Evolutionary conservation across 768 basidiomycete genomes (phyloP), one percentile per base, ranked within the genome.

Genomic region (Tylopilus subfusipes): DNA sequence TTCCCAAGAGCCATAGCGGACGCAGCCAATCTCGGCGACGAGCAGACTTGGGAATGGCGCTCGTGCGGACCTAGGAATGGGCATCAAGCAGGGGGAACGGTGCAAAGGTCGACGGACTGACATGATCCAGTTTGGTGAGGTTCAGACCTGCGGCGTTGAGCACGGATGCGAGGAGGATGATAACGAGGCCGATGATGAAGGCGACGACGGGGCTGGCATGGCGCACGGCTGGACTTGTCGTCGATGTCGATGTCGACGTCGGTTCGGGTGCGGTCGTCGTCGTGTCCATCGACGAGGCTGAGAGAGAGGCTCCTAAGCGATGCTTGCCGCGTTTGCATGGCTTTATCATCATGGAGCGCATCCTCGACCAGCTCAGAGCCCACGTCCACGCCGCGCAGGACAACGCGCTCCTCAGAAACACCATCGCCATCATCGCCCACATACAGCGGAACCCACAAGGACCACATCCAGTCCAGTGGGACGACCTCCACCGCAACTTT

Each of bases 91-190:
- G 12, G 19, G 10, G 34, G 24, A 13, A 11, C 44, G 29, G 21
- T 44, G 55, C 4, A n/a, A n/a, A n/a, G 34, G 25, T 24, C 27
- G 22, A 56, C 53, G 21, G 27, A 75, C 85, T 60, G 52, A 88
- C 85, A 81, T 95, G 93, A 73, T 97, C 95, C 39, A 96, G 74
- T 72, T 98, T 98, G 34, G 93, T 94, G 55, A 98, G 76, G 67
- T 97, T 98, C 39, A 98, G 78, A n/a, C 95, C 95, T 0, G 88
- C 90, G 31, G 92, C 91, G 63, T 92, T 93, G 60, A 93, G 78
- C n/a, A 92, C 79, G 18, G 88, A 91, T 1, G 93, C 88, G 8
- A 89, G 75, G 3, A 92, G 74, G 45, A 97, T 84, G 61, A 98
- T 96, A 42, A 86, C 68, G 42, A 97, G 82, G 14, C 95, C 91